These are phyloP conservation scores for Ceratobasidium sp. DNA, from an alignment of 1,284 basidiomycete genomes.

Conservation along the genomic window DNA sequence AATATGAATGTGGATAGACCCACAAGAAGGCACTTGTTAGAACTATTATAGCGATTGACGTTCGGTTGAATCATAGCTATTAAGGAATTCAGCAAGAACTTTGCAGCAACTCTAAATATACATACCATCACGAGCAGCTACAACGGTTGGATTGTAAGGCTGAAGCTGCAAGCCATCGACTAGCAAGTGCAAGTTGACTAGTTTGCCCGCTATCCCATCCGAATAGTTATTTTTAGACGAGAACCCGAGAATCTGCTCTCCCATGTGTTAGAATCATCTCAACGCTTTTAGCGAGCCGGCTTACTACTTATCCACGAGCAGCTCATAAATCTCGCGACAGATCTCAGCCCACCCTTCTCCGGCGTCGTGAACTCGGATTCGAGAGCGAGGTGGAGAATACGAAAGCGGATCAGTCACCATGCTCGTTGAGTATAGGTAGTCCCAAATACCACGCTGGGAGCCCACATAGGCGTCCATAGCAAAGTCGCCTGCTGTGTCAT, in stretches of 20 bases:
- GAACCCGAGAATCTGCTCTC: conserved; percentile 35
- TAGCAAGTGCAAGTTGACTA: conserved; percentile 16
- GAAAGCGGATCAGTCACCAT: conserved; percentile 36
- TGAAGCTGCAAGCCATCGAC: conserved; percentile 39
- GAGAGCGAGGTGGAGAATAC: conserved; percentile 25
- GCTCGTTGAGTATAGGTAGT: too few relatives aligned
- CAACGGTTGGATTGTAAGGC: conserved; percentile 41
- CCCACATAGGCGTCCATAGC: conserved; percentile 31
- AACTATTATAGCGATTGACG: conserved; percentile 38
- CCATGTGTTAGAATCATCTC: not conserved
- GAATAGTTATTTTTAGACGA: conserved; percentile 4
- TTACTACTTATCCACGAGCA: conserved; percentile 25
- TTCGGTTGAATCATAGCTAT: conserved; percentile 41
- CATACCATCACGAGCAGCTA: conserved; percentile 37
- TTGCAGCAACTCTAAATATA: too few relatives aligned
- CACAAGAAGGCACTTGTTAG: conserved; percentile 40
- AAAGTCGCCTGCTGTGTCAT: conserved; percentile 26
- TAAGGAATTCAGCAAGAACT: not conserved
- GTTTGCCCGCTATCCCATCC: conserved; percentile 5
- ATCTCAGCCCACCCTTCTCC: conserved; percentile 40
- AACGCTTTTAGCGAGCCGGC: conserved; percentile 3
- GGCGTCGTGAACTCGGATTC: conserved; percentile 27
- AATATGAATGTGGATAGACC: not conserved
- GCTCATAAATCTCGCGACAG: conserved; percentile 35
- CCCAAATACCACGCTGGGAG: conserved; percentile 19